Evolutionary conservation across 176 grass and related monocot species (phyloP).

Genomic region (Oryza punctata): DNA sequence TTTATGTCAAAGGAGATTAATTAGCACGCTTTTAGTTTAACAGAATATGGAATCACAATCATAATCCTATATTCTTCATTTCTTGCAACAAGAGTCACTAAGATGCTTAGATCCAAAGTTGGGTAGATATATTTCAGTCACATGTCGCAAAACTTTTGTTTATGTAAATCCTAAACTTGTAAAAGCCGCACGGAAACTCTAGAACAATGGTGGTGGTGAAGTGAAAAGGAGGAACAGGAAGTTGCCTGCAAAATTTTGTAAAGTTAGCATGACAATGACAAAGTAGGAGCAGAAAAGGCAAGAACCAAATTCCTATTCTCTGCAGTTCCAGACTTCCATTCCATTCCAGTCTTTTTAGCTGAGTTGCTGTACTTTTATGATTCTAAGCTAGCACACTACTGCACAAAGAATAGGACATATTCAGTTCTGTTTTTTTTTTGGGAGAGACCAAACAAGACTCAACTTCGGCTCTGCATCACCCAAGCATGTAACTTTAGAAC

Average conservation of each 20-base stretch:
- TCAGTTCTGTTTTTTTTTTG: background rate
- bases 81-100: constrained; percentile 25
- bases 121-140: constrained; percentile 18
- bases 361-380: background rate
- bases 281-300: constrained; percentile 29
- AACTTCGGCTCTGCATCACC: background rate
- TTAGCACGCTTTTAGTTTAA: constrained; percentile 22
- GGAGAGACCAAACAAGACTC: constrained; percentile 12
- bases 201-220: constrained; percentile 21
- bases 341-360: background rate
- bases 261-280: constrained; percentile 38
- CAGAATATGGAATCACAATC: constrained; percentile 34
- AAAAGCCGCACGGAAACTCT: constrained; percentile 32
- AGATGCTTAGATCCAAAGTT: constrained; percentile 47
- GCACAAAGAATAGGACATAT: background rate
- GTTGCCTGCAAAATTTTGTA: constrained; percentile 43
- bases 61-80: constrained; percentile 16
- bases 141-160: constrained; percentile 19
- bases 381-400: background rate
- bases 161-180: constrained; percentile 15
- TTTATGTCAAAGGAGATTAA: constrained; percentile 21
- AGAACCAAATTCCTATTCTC: constrained; percentile 10
- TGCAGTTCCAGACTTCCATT: background rate
- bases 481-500: background rate
- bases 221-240: constrained; percentile 36